Evolutionary conservation across 2,329 filamentous ascomycete genomes (phyloP), one percentile per base, ranked within the genome.

Genomic region (Pyrenophora seminiperda): DNA sequence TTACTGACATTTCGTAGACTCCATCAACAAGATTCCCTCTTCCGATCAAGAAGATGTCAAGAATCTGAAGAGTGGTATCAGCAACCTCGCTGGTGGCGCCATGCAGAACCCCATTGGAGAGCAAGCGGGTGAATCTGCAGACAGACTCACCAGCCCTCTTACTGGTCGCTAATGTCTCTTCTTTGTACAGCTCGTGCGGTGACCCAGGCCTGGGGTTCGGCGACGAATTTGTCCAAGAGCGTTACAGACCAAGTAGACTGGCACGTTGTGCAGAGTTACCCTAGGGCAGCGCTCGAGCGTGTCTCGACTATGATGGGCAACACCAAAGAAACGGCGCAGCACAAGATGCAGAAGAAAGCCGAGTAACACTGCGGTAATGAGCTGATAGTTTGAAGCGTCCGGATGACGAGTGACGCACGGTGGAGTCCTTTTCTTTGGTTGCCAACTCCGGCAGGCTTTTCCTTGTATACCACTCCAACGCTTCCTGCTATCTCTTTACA

Each of bases 21-120:
- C 71, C 47, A 69, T 74, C 59, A 63, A 67, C 62, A 74, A 73
- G 59, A 55, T 74, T 49, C 72, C 72, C 22, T 61, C 65, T 31
- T 71, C 72, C 13, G 71, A 74, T 54, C 68, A 73, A 51, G 58
- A 73, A 58, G 61, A 73, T 39, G 45, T 73, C 61, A 69, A 72
- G 48, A 55, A 70, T 41, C 43, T 73, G 58, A 73, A 73, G 61
- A 67, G 70, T 38, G 66, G 69, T 22, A 46, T 74, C 38, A 63
- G 66, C 46, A 72, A 72, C 47, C 58, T 67, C 19, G 63, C 67
- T 7, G 72, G 72, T 17, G 72, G 71, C 11, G 55, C 53, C 40
- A 45, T 65, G 34, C 65, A 70, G 24, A 74, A 74, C 44, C 71
- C 72, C 10, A 42, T 74, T 17, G 72, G 72, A 50, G 69, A 73